Base-by-base conservation (phyloP, 495 filamentous ascomycete species). In the Alectoria sarmentosa region DNA sequence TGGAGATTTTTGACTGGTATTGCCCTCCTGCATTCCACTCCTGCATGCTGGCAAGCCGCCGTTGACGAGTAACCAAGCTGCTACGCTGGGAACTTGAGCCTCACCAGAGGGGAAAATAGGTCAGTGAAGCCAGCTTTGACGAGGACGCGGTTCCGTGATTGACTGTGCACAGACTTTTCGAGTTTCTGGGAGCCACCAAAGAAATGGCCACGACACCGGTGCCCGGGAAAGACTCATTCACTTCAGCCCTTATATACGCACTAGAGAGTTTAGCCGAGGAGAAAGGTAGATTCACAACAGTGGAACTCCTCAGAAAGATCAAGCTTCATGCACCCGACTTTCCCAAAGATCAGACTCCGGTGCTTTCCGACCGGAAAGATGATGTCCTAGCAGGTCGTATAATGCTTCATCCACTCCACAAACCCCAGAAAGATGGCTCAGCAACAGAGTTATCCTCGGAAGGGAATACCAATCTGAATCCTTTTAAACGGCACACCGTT, bases 1-100 rank as follows among this genome's bases (percentile, higher is more conserved):
- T 76, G 8, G 69, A 69, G 21, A 66, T 76, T 5, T 73, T 71
- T 26, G 73, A 76, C 63, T 74, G 74, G 63, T 75, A 61, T 23
- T 64, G 19, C 46, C 59, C 28, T 21, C 26, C n/a, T n/a, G n/a
- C n/a, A n/a, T n/a, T n/a, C n/a, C n/a, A n/a, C n/a, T n/a, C n/a
- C n/a, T n/a, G n/a, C n/a, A n/a, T n/a, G n/a, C n/a, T n/a, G n/a
- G n/a, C n/a, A n/a, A n/a, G n/a, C n/a, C 19, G 4, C 4, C 15
- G 38, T 23, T 62, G 26, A 63, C 21, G 1, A 1, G 4, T 14
- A 1, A 37, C 14, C 15, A 56, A 71, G 69, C 26, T 69, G 69
- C 46, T 58, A 70, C n/a, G 69, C 69, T 1, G 65, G 65, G n/a
- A 15, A 38, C 0, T 1, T 70, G 34, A 61, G 59, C 13, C 60